Base-by-base conservation (phyloP, 371 early-diverging fungal genomes). In the Zopfochytrium polystomum region DNA sequence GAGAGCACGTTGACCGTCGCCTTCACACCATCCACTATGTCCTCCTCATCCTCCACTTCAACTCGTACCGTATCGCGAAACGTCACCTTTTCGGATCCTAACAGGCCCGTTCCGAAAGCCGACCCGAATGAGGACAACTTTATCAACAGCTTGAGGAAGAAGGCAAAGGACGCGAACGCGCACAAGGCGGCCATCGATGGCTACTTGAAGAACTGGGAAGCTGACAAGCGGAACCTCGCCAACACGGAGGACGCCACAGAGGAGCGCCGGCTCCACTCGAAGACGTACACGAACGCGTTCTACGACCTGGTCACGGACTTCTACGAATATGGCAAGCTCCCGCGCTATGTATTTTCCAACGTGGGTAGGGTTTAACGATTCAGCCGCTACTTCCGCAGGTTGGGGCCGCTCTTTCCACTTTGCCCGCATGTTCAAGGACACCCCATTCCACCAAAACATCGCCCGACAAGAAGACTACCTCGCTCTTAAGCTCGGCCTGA, bases 321-420 rank as follows among this genome's bases (percentile, higher is more conserved):
- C 69, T 77, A 77, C 58, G 77, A 77, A 56, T 74, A 74, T 55
- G 77, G 76, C 68, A 44, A 11, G 70, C 22, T 49, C 6, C 9
- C 31, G 9, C 22, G n/a, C n/a, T n/a, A n/a, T n/a, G n/a, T n/a
- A n/a, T n/a, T n/a, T n/a, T n/a, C n/a, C n/a, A n/a, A n/a, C n/a
- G n/a, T n/a, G n/a, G n/a, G n/a, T n/a, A n/a, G n/a, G n/a, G 38
- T 7, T 11, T 38, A 38, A 38, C 38, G 18, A 38, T 18, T 11
- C 38, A 7, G 38, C 38, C 18, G 38, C 7, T 38, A 11, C 18
- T 7, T 77, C 34, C 57, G 51, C 15, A 62, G 92, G 89, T 42
- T 94, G 95, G 95, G 93, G 95, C 42, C 77, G 77, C 46, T 88
- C 90, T 58, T 95, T 93, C 85, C 95, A 95, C 68, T 95, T 93